Evolutionary conservation across 2,329 filamentous ascomycete species (phyloP).

Genomic region (Penicillium sp.): DNA sequence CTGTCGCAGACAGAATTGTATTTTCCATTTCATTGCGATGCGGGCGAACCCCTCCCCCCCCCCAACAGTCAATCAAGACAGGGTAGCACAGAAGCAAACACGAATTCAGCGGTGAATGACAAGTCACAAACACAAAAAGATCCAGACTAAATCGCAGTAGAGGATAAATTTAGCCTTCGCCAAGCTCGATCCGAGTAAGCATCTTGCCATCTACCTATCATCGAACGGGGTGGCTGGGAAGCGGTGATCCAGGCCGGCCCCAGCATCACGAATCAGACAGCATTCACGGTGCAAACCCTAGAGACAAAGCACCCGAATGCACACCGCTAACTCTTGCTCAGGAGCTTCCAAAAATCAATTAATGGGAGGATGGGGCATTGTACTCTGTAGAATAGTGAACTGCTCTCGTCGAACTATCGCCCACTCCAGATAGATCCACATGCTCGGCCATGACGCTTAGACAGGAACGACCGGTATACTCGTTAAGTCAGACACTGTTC

Average conservation of each 20-base stretch:
- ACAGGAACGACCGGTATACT: not conserved
- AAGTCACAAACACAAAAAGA: not conserved
- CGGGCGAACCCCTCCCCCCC: not conserved
- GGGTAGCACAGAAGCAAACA: not conserved
- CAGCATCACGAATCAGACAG: not conserved
- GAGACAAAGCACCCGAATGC: not conserved
- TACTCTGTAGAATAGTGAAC: too few relatives aligned
- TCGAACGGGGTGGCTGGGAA: not conserved
- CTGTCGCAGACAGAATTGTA: too few relatives aligned
- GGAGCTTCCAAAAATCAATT: too few relatives aligned
- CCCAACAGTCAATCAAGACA: not conserved
- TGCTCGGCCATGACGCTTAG: slow-evolving; percentile 1
- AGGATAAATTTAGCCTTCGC: not conserved
- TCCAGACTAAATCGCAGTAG: not conserved
- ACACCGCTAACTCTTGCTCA: not conserved
- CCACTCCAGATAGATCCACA: not conserved
- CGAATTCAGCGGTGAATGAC: not conserved
- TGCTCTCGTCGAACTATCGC: not conserved
- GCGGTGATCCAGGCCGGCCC: not conserved
- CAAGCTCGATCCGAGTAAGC: not conserved
- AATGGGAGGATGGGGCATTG: too few relatives aligned
- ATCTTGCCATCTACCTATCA: not conserved
- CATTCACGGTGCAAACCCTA: not conserved
- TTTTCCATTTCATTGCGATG: not conserved
- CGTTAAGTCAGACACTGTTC: not conserved